phyloP scores from a whole-genome alignment of 2,329 filamentous ascomycete genomes.

The Zymoseptoria brevis region DNA sequence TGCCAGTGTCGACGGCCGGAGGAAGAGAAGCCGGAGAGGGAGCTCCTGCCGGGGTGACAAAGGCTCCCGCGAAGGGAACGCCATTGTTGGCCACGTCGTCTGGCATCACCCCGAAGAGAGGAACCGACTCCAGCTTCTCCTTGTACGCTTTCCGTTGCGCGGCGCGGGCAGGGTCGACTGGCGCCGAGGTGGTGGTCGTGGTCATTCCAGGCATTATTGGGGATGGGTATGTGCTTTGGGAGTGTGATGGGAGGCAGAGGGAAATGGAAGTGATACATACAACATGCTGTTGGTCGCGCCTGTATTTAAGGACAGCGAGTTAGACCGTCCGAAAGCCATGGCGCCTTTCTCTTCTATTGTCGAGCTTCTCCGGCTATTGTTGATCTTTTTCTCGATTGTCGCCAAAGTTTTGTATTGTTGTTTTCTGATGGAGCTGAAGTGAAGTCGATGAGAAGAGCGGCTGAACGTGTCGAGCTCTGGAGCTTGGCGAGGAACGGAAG shows the following conservation, averaged over 20 bases:
- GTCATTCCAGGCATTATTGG: neutral
- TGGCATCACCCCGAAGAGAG: conserved; percentile 8
- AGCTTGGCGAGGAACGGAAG: neutral
- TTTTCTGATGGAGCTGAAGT: neutral
- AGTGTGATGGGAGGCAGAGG: neutral
- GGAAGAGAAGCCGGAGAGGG: neutral
- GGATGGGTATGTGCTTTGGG: neutral
- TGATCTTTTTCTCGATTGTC: neutral
- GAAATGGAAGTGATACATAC: conserved; percentile 18
- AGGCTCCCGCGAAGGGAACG: neutral
- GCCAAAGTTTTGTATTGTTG: neutral
- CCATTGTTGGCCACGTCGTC: conserved; percentile 6
- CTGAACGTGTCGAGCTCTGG: neutral
- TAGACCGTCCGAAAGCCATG: conserved; percentile 41
- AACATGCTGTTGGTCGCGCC: conserved; percentile 35
- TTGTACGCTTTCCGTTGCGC: conserved; percentile 1
- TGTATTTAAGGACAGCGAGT: conserved; percentile 49
- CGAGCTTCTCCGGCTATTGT: neutral
- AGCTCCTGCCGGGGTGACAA: neutral
- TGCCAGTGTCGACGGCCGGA: neutral
- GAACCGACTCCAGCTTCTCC: neutral
- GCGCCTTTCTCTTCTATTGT: neutral
- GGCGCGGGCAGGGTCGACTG: neutral
- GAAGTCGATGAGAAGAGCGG: neutral
- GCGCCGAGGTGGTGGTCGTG: neutral